Percentiles rank a stretch among this genome's conserved stretches.
Conservation (phyloP, 805 yeast species). For the Ogataea allantospora region DNA sequence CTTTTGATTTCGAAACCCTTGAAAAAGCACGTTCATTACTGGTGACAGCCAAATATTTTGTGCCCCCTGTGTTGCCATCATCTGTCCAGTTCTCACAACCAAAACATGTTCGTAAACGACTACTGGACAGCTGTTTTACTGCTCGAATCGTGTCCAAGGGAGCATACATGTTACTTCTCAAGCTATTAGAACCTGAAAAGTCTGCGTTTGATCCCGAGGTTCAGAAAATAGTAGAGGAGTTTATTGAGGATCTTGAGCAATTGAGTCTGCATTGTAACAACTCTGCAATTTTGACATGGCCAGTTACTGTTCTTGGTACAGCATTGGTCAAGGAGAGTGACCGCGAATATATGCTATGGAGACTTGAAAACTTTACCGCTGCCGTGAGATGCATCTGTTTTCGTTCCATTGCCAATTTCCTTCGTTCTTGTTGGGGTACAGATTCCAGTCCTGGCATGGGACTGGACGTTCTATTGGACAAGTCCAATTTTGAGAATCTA, state of each 20-base stretch:
- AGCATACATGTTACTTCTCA: constrained; percentile 12
- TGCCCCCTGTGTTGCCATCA: constrained; percentile 20
- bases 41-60: constrained; percentile 13
- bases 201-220: constrained; percentile 8
- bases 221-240: constrained; percentile 5
- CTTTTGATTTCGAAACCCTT: constrained; percentile 8
- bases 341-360: constrained; percentile 14
- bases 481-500: constrained; percentile 1
- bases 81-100: constrained; percentile 14
- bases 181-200: constrained; percentile 14
- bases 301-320: constrained; percentile 17
- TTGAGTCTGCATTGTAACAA: constrained; percentile 12
- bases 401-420: constrained; percentile 12
- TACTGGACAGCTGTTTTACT: constrained; percentile 18
- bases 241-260: constrained; percentile 11
- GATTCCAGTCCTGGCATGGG: constrained; percentile 3
- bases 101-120: constrained; percentile 16
- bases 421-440: constrained; percentile 17
- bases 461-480: constrained; percentile 5
- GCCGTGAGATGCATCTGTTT: constrained; percentile 9
- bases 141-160: constrained; percentile 17
- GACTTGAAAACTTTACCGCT: constrained; percentile 12
- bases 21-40: constrained; percentile 3
- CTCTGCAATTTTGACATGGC: constrained; percentile 16
- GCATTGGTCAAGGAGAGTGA: constrained; percentile 11